Evolutionary conservation across 108 stramenopile species (phyloP).

Genomic region (Fistulifera pelliculosa): DNA sequence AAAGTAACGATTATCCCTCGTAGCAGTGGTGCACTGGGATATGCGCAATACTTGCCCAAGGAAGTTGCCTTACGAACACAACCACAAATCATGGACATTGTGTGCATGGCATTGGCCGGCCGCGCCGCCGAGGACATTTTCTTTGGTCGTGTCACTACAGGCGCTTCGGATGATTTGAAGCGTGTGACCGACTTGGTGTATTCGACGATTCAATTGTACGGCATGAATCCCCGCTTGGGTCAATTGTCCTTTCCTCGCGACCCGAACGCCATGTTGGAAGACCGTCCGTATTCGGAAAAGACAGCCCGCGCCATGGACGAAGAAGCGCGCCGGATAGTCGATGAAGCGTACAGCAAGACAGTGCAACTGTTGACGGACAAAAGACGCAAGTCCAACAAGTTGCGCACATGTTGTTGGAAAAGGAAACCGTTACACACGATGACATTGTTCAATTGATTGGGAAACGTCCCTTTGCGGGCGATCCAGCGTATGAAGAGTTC

Average conservation of each 20-base stretch:
- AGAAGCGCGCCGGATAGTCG: constrained; percentile 87
- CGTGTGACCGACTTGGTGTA: constrained; percentile 92
- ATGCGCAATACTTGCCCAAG: constrained; percentile 95
- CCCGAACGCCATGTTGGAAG: constrained; percentile 52
- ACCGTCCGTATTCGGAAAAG: constrained; percentile 87
- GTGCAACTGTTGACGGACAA: constrained; percentile 64
- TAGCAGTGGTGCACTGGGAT: constrained; percentile 86
- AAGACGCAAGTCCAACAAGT: constrained; percentile 74
- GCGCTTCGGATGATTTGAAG: constrained; percentile 90
- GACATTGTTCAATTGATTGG: constrained; percentile 89
- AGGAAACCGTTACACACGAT: constrained; percentile 96
- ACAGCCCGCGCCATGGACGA: constrained; percentile 96
- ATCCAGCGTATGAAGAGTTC: constrained; percentile 83
- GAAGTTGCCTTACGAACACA: constrained; percentile 76
- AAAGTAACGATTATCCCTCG: constrained; percentile 97
- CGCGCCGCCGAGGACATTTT: constrained; percentile 91
- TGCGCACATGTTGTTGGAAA: constrained; percentile 83
- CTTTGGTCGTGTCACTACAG: constrained; percentile 92
- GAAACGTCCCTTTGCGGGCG: constrained; percentile 76
- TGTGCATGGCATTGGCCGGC: constrained; percentile 96
- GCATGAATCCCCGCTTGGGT: constrained; percentile 92
- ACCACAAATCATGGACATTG: constrained; percentile 92
- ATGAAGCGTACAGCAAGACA: constrained; percentile 81
- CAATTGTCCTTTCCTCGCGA: constrained; percentile 89
- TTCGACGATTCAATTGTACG: constrained; percentile 87